Conservation (phyloP, 176 grass and related monocot genomes). For the Cenchrus purpureus region DNA sequence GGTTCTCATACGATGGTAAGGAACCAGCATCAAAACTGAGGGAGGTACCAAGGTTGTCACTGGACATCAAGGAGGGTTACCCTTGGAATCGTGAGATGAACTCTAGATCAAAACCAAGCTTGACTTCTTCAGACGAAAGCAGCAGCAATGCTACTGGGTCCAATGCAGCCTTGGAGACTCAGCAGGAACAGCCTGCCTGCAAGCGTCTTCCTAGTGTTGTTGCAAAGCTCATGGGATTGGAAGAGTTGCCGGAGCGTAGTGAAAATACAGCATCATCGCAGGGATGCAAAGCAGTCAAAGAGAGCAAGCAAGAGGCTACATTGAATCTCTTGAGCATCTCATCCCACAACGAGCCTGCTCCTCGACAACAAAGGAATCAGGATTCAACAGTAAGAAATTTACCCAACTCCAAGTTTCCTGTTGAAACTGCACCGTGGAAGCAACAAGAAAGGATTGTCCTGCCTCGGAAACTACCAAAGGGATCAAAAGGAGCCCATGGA, state of each 20-base stretch:
- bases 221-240: conserved; percentile 96
- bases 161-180: conserved; percentile 30
- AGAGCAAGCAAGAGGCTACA: conserved; percentile 49
- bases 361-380: conserved; percentile 47
- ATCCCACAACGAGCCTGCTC: conserved; percentile 39
- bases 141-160: conserved; percentile 21
- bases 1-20: conserved; percentile 76
- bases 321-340: conserved; percentile 43
- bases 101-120: conserved; percentile 44
- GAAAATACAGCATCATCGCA: conserved; percentile 47
- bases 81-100: conserved; percentile 56
- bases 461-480: conserved; percentile 63
- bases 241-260: conserved; percentile 59
- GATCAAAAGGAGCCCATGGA: conserved; percentile 46
- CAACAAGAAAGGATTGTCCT: conserved; percentile 72
- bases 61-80: conserved; percentile 74
- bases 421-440: conserved; percentile 83
- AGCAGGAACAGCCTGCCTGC: conserved; percentile 50
- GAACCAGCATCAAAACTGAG: conserved; percentile 50
- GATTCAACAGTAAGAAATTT: conserved; percentile 55
- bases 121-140: conserved; percentile 55
- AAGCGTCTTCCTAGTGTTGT: conserved; percentile 76
- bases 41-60: conserved; percentile 70
- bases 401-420: conserved; percentile 68
- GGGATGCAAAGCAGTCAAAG: conserved; percentile 39